Evolutionary conservation across 2,329 filamentous ascomycete genomes (phyloP).

Genomic region (Diaporthe velutina): DNA sequence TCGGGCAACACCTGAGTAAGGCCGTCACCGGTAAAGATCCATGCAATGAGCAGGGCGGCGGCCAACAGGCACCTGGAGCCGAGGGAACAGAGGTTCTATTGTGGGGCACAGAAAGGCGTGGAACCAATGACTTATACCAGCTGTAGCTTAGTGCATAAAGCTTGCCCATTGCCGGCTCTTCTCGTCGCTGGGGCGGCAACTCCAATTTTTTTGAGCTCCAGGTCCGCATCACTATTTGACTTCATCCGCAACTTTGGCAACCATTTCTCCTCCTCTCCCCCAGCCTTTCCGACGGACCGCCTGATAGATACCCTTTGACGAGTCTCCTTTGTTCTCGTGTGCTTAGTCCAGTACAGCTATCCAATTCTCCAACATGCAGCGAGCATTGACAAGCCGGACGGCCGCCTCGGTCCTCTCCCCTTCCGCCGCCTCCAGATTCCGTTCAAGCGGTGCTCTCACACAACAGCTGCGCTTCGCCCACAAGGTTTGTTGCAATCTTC

Average conservation of each 20-base stretch:
- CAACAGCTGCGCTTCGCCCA: constrained; percentile 97
- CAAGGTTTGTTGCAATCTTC: constrained; percentile 76
- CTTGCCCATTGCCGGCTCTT: constrained; percentile 37
- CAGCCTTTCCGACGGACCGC: constrained; percentile 32
- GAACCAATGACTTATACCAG: constrained; percentile 30
- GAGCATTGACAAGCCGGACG: constrained; percentile 86
- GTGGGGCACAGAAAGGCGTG: constrained; percentile 31
- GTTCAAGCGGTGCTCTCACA: constrained; percentile 74
- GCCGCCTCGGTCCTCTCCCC: constrained; percentile 85
- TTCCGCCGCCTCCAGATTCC: constrained; percentile 72
- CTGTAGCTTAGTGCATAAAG: constrained; percentile 28
- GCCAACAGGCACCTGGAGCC: neutral
- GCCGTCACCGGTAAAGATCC: neutral
- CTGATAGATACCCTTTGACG: constrained; percentile 45
- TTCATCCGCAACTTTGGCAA: constrained; percentile 22
- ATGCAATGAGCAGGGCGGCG: neutral
- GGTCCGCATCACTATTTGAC: constrained; percentile 30
- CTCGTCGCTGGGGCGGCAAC: constrained; percentile 39
- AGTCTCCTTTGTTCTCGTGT: constrained; percentile 43
- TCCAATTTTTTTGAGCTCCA: constrained; percentile 40
- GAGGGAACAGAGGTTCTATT: constrained; percentile 7
- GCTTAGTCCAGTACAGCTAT: constrained; percentile 47
- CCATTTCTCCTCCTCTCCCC: constrained; percentile 9
- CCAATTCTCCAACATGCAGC: constrained; percentile 81
- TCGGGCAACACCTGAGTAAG: neutral